Conservation (phyloP, 1,139 yeast species). For the Debaryomycetaceae sp. region DNA sequence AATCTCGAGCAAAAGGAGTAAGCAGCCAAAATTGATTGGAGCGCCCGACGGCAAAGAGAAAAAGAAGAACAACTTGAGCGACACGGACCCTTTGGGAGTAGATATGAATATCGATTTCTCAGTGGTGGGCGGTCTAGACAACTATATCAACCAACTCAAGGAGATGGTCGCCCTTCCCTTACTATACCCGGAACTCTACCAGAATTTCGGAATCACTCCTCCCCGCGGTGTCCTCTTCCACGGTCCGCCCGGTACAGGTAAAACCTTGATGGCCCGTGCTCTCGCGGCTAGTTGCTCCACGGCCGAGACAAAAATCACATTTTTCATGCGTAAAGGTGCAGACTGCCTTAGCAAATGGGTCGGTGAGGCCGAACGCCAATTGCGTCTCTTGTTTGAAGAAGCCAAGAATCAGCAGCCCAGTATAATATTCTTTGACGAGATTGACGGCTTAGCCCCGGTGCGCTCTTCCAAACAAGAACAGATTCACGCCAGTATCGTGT, state of each 20-base stretch:
- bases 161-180: slow-evolving; percentile 96
- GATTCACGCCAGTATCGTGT: slow-evolving; percentile 94
- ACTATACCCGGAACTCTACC: slow-evolving; percentile 87
- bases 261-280: slow-evolving; percentile 96
- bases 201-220: slow-evolving; percentile 84
- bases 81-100: slow-evolving; percentile 89
- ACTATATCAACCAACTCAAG: slow-evolving; percentile 81
- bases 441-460: slow-evolving; percentile 97
- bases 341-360: slow-evolving; percentile 98
- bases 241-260: slow-evolving; percentile 99
- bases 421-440: slow-evolving; percentile 91
- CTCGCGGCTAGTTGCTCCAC: slow-evolving; percentile 91
- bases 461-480: slow-evolving; percentile 96
- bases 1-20: slow-evolving; percentile 13
- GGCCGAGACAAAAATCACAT: slow-evolving; percentile 73
- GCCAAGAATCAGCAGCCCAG: slow-evolving; percentile 95
- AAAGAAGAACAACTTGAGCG: slow-evolving; percentile 70
- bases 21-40: slow-evolving; percentile 10
- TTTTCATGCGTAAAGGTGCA: slow-evolving; percentile 98
- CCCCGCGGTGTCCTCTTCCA: slow-evolving; percentile 97
- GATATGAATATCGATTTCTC: slow-evolving; percentile 88
- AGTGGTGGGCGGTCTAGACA: slow-evolving; percentile 86
- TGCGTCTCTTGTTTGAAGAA: slow-evolving; percentile 83
- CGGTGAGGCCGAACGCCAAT: slow-evolving; percentile 96
- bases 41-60: slow-evolving; percentile 17